These are phyloP conservation scores for Ichthyophonus hoferi DNA, from an alignment of 208 protist species.

Conservation along the genomic window DNA sequence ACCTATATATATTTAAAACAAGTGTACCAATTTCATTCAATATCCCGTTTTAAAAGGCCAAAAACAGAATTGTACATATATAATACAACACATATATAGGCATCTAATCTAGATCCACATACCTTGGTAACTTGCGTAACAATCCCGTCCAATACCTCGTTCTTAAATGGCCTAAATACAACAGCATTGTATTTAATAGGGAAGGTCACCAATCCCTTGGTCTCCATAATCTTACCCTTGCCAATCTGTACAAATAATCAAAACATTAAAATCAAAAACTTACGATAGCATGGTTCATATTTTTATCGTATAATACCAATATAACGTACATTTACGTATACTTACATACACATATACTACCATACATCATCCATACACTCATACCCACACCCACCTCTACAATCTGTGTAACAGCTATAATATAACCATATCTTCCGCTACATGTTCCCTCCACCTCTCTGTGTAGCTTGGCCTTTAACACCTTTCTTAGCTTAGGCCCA, in stretches of 20 bases:
- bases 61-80: too few relatives aligned
- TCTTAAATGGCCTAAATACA: slow-evolving; percentile 66
- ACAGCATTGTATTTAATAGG: slow-evolving; percentile 62
- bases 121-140: slow-evolving; percentile 66
- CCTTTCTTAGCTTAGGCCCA: slow-evolving; percentile 42
- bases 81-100: too few relatives aligned
- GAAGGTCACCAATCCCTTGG: slow-evolving; percentile 57
- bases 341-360: background rate
- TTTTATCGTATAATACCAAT: too few relatives aligned
- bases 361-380: too few relatives aligned
- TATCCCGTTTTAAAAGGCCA: too few relatives aligned
- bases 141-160: slow-evolving; percentile 65
- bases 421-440: slow-evolving; percentile 58
- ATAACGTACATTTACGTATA: too few relatives aligned
- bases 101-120: too few relatives aligned
- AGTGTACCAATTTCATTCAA: too few relatives aligned
- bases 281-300: too few relatives aligned
- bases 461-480: slow-evolving; percentile 48
- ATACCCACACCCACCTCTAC: slow-evolving; percentile 28
- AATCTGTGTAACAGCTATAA: slow-evolving; percentile 58
- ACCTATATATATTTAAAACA: too few relatives aligned
- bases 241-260: slow-evolving; percentile 11
- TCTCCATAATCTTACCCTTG: slow-evolving; percentile 60
- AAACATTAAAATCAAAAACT: too few relatives aligned
- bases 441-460: slow-evolving; percentile 63